Percentiles rank a stretch among this genome's conserved stretches.
Conservation (phyloP, 176 grass and related monocot species). For the Olyra latifolia region DNA sequence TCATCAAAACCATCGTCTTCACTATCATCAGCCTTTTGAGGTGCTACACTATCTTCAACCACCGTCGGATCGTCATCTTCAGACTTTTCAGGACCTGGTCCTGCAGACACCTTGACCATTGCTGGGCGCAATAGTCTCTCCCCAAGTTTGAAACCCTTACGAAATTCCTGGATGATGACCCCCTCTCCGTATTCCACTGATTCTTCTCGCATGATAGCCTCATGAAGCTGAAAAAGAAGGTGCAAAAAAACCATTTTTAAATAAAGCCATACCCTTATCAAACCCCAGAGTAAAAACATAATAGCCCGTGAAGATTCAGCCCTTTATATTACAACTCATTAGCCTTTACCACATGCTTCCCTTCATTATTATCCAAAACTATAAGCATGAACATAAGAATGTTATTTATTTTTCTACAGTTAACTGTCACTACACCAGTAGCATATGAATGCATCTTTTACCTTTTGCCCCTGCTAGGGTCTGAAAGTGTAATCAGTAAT, state of each 20-base stretch:
- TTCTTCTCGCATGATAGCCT: conserved; percentile 94
- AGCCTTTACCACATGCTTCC: background rate
- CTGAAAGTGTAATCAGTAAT: background rate
- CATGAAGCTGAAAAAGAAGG: conserved; percentile 68
- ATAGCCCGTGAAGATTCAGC: background rate
- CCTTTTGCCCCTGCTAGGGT: background rate
- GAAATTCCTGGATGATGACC: conserved; percentile 89
- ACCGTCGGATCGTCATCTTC: conserved; percentile 23
- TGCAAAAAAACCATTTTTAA: conserved; percentile 10
- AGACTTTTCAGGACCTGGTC: conserved; percentile 66
- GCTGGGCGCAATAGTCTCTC: conserved; percentile 79
- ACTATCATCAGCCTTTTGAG: conserved; percentile 16
- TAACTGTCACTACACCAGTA: background rate
- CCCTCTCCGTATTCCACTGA: conserved; percentile 78
- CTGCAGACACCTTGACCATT: conserved; percentile 94
- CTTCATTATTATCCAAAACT: background rate
- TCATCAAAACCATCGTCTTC: conserved; percentile 43
- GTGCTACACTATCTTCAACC: conserved; percentile 58
- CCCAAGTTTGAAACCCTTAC: conserved; percentile 89
- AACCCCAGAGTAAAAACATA: background rate
- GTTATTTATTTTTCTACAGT: background rate
- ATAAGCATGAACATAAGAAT: background rate
- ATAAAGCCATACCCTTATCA: background rate
- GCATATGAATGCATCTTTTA: background rate
- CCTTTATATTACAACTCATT: background rate